These are phyloP conservation scores for Leptographium flavum DNA, from an alignment of 2,329 filamentous ascomycete genomes.

Conservation along the genomic window DNA sequence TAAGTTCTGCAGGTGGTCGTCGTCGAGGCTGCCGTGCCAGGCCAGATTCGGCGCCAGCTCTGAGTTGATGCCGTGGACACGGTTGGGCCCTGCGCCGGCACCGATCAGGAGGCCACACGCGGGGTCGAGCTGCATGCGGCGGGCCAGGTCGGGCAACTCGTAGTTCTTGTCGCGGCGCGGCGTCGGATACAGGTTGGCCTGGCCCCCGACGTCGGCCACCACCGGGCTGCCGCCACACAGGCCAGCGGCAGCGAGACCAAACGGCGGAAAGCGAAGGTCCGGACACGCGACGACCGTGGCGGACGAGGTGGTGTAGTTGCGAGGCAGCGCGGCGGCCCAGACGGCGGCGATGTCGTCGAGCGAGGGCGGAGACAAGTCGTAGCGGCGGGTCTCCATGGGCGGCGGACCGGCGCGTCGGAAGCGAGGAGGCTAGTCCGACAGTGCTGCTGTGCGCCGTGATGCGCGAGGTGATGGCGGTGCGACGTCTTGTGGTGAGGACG, in stretches of 20 bases:
- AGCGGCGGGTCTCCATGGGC: not conserved
- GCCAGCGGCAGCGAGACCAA: slow-evolving; percentile 22
- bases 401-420: not conserved
- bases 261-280: slow-evolving; percentile 23
- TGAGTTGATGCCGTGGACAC: slow-evolving; percentile 25
- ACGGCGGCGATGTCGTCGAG: not conserved
- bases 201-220: slow-evolving; percentile 29
- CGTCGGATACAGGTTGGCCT: slow-evolving; percentile 23
- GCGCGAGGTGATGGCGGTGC: too few species aligned
- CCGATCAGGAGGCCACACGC: slow-evolving; percentile 22
- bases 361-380: not conserved
- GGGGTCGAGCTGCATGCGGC: slow-evolving; percentile 21
- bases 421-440: too few species aligned
- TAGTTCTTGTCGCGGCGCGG: slow-evolving; percentile 22
- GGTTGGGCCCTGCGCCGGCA: slow-evolving; percentile 27
- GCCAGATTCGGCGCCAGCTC: slow-evolving; percentile 26
- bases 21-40: slow-evolving; percentile 13
- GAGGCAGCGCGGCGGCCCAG: not conserved
- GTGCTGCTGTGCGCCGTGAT: too few species aligned
- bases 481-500: too few species aligned
- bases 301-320: not conserved
- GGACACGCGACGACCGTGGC: slow-evolving; percentile 13
- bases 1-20: slow-evolving; percentile 13
- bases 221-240: slow-evolving; percentile 23
- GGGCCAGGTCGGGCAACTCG: slow-evolving; percentile 17